Conservation (phyloP, 495 filamentous ascomycete genomes). For the Pyrenula massariospora region DNA sequence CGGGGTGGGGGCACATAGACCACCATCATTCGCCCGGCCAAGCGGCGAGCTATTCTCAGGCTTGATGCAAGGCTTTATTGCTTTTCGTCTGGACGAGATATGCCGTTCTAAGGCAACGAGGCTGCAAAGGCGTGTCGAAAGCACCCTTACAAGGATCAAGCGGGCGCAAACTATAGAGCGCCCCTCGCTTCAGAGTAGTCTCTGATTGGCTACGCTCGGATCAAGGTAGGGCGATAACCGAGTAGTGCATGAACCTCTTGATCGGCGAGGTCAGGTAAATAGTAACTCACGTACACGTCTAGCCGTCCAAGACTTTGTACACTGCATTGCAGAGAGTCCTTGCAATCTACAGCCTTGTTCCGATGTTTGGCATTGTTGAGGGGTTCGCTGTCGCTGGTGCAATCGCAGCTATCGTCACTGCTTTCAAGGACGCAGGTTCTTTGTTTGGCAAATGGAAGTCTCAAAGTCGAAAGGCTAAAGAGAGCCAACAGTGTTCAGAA, state of each 20-base stretch:
- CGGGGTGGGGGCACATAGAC: too few relatives aligned
- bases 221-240: neutral
- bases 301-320: neutral
- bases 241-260: too few relatives aligned
- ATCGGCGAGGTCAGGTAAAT: neutral
- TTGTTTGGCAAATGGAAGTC: neutral
- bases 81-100: neutral
- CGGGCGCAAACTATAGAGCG: too few relatives aligned
- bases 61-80: neutral
- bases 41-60: neutral
- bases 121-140: neutral
- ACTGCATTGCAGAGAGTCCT: neutral
- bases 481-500: neutral
- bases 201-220: neutral
- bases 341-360: neutral
- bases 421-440: neutral
- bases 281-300: neutral
- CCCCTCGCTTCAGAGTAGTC: too few relatives aligned
- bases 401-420: neutral
- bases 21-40: neutral
- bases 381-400: neutral
- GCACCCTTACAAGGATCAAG: too few relatives aligned
- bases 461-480: neutral
- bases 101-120: neutral
- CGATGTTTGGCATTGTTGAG: neutral